Base-by-base conservation (phyloP, 805 yeast species). In the Myxozyma monticola region DNA sequence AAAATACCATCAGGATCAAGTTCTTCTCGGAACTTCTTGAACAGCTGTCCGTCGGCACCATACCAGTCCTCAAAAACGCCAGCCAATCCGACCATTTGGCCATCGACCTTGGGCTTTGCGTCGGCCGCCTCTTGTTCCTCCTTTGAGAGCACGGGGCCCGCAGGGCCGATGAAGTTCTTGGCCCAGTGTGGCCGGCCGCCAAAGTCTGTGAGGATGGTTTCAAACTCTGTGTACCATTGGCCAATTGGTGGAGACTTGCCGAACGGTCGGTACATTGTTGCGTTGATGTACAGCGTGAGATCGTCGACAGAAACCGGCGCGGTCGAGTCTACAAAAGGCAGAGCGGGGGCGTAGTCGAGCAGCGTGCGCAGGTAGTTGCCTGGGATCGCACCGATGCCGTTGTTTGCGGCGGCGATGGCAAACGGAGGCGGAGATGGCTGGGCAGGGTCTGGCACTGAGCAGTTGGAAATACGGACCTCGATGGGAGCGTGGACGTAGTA, bases 181-280 rank as follows among this genome's bases (percentile, higher is more conserved):
- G 99, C 99, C 99, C 99, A 91, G 68, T 91, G 99, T 1, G 99
- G 99, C 66, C 83, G 86, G 37, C 99, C 99, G 31, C 85, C 89
- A 25, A 85, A 89, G 24, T 79, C 81, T 43, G 75, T 76, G 75
- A 90, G 73, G 1, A 88, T 78, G 45, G 79, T 78, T 69, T 91
- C 99, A 68, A 91, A 91, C n/a, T 76, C 73, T 42, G 77, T 77
- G 69, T 78, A 91, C 96, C 97, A 91, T 59, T 59, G 45, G 39
- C 79, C 80, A 30, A 88, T 81, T 37, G 85, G 83, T 9, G 89
- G 83, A 62, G 82, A 77, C 49, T 79, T 77, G 30, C 78, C 76
- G 69, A 91, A 91, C n/a, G 99, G 99, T 68, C 97, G 78, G 68
- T 90, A 91, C 81, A 91, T 86, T 1, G 98, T 91, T 6, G 96